phyloP scores from a whole-genome alignment of 306 rosid genomes.

The Hippophae tibetana region DNA sequence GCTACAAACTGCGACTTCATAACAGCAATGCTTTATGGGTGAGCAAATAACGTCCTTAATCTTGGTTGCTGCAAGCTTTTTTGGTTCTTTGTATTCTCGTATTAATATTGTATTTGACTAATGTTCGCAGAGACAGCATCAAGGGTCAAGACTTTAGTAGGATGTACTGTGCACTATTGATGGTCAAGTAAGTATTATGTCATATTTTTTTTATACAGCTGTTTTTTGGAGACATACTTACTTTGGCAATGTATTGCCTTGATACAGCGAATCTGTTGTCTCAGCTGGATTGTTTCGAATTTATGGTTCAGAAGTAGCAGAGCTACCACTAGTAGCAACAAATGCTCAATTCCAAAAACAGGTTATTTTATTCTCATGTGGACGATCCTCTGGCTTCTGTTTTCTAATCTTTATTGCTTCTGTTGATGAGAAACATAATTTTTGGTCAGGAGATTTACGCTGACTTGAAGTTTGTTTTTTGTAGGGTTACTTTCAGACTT shows the following conservation, averaged over 20 bases:
- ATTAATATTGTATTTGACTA: too few species aligned
- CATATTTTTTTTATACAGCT: background rate
- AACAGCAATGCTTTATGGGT: slow-evolving; percentile 89
- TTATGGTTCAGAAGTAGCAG: slow-evolving; percentile 79
- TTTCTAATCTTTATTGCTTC: background rate
- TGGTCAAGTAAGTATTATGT: slow-evolving; percentile 57
- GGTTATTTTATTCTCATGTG: slow-evolving; percentile 30
- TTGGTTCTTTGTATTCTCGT: background rate
- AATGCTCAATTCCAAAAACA: slow-evolving; percentile 60
- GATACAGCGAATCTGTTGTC: slow-evolving; percentile 50
- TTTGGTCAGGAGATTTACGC: slow-evolving; percentile 1
- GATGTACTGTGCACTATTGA: slow-evolving; percentile 80
- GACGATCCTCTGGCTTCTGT: background rate
- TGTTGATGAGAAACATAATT: background rate
- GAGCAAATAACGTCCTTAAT: slow-evolving; percentile 7
- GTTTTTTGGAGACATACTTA: slow-evolving; percentile 1
- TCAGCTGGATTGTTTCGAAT: slow-evolving; percentile 84
- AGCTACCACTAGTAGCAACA: slow-evolving; percentile 96
- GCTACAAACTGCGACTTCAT: slow-evolving; percentile 71
- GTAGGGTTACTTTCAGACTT: slow-evolving; percentile 65
- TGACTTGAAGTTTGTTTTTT: slow-evolving; percentile 4
- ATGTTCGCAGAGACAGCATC: slow-evolving; percentile 45
- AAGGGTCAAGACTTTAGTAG: slow-evolving; percentile 82
- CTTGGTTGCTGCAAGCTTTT: background rate
- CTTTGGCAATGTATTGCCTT: background rate